Evolutionary conservation across 352 stramenopile species (phyloP).

Genomic region (Phytophthora rubi): DNA sequence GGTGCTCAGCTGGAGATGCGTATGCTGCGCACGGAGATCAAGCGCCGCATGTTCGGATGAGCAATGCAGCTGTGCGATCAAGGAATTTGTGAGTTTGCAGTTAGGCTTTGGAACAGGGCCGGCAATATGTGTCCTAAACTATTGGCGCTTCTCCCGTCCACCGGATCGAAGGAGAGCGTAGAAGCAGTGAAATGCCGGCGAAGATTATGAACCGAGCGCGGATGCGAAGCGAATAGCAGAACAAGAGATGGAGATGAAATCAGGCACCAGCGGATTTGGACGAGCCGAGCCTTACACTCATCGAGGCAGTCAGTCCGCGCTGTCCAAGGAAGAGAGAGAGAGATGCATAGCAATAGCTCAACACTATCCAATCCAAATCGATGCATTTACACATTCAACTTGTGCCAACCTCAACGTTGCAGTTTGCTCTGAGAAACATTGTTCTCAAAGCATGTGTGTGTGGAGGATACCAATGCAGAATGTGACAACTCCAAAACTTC

Average conservation of each 20-base stretch:
- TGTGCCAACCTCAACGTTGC: no score
- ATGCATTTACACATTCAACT: no score
- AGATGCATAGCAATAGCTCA: background rate
- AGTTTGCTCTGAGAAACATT: no score
- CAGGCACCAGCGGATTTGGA: background rate
- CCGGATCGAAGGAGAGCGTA: constrained; percentile 14
- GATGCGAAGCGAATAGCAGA: no score
- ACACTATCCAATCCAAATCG: no score
- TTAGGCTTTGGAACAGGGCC: constrained; percentile 26
- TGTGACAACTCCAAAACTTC: background rate
- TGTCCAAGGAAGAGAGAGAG: background rate
- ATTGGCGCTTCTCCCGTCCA: constrained; percentile 20
- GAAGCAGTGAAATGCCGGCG: constrained; percentile 1
- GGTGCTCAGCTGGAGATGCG: constrained; percentile 79
- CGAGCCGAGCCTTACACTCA: background rate
- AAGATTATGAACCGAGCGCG: constrained; percentile 10
- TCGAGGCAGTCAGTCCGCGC: background rate
- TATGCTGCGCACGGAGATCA: constrained; percentile 73
- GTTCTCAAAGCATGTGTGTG: background rate
- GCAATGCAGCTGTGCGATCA: background rate
- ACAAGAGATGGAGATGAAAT: no score
- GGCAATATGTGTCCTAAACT: constrained; percentile 30
- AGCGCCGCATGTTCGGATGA: constrained; percentile 57
- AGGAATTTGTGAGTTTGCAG: constrained; percentile 26
- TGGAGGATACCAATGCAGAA: background rate